These are phyloP conservation scores for Trichoderma sp. DNA, from an alignment of 2,329 filamentous ascomycete species.

Conservation along the genomic window DNA sequence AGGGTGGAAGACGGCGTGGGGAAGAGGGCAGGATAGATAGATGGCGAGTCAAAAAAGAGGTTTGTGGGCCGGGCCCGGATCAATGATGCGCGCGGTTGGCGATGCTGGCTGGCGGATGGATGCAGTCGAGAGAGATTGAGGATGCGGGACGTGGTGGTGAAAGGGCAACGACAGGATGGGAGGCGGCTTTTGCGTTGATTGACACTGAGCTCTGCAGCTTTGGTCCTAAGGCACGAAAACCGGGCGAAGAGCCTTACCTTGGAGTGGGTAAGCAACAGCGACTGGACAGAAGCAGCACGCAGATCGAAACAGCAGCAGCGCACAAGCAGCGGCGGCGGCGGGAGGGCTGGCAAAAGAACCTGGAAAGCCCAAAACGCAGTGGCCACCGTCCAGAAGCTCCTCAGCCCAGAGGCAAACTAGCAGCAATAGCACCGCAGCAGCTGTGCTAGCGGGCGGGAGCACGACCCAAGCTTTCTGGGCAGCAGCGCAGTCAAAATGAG, in stretches of 20 bases:
- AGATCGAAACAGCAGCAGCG: neutral
- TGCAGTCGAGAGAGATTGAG: neutral
- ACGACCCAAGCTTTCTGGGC: neutral
- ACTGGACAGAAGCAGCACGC: neutral
- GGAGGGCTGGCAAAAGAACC: neutral
- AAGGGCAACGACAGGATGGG: neutral
- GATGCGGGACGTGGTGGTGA: conserved; percentile 2
- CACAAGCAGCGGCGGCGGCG: neutral
- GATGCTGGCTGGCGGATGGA: neutral
- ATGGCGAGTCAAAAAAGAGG: conserved; percentile 18
- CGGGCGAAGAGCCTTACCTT: neutral
- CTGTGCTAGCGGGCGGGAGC: conserved; percentile 6
- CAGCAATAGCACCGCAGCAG: neutral
- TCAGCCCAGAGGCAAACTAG: neutral
- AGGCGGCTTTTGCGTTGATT: neutral
- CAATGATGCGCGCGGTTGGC: conserved; percentile 18
- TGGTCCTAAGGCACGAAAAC: neutral
- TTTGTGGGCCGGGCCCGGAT: conserved; percentile 10
- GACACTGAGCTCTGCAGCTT: neutral
- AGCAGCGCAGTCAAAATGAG: neutral
- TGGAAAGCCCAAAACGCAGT: neutral
- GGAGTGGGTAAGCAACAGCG: neutral
- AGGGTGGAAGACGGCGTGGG: conserved; percentile 17
- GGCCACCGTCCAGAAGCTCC: neutral
- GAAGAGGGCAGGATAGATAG: neutral